Evolutionary conservation across 1,284 basidiomycete species (phyloP), one percentile per base, ranked within the genome.

Genomic region (Pterula multifida): DNA sequence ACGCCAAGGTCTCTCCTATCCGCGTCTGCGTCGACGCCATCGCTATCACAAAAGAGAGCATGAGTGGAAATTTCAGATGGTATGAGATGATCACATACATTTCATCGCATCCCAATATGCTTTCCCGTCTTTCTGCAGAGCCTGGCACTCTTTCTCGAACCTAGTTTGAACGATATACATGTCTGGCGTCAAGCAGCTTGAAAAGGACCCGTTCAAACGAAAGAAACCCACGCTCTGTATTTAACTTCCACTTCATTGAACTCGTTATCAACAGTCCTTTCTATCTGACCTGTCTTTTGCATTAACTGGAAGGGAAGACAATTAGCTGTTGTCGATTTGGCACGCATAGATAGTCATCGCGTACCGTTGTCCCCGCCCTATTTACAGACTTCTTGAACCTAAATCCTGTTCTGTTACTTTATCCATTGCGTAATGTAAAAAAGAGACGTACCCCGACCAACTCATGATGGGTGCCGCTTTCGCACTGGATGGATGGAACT

Each of bases 241-340:
- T 91, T 91, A 47, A 81, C 78, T 64, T 96, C 91, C 66, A 97
- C 92, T 53, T 95, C 87, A 26, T 85, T 76, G 64, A 97, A 98
- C 62, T 97, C 93, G 51, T 87, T 73, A 67, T 98, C 95, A 24
- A 97, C 79, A 0, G 95, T 98, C 26, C 91, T 77, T 64, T 98
- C 95, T 52, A 98, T 89, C 68, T 98, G 93, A 53, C 94, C 94
- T 1, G 94, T 97, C 80, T 95, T 95, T 73, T 95, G 91, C 67
- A 94, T 78, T 61, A 95, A 77, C 86, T 36, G 21, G 50, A 49
- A 48, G 45, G 49, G 51, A 49, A 25, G 52, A 49, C 55, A 26
- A 52, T 49, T 23, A 28, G 52, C 36, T 47, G 55, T n/a, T n/a
- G 52, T 48, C 28, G 45, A 48, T 49, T 49, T 32, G 25, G 53